Conservation (phyloP, 805 yeast genomes). For the Candida sanyiensis region DNA sequence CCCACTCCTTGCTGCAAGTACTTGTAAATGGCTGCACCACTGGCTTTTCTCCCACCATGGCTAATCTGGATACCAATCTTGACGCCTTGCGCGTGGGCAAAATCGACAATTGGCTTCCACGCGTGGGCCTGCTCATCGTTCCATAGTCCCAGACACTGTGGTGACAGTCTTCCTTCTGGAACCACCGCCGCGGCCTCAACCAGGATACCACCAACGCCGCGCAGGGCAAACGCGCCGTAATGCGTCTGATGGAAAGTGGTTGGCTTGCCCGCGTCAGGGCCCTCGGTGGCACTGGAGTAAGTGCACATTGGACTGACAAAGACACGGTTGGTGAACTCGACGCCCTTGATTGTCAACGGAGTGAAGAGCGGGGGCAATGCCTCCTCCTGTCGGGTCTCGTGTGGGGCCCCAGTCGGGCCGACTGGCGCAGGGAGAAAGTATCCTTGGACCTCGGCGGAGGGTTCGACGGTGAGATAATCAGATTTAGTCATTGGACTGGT, state of each 20-base stretch:
- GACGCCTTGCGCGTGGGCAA: slow-evolving; percentile 39
- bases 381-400: neutral
- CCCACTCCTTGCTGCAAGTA: slow-evolving; percentile 29
- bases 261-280: slow-evolving; percentile 30
- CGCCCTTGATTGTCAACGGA: slow-evolving; percentile 18
- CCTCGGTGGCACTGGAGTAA: slow-evolving; percentile 34
- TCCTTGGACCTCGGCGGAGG: slow-evolving; percentile 1
- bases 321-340: slow-evolving; percentile 40
- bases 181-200: slow-evolving; percentile 41
- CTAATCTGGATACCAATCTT: slow-evolving; percentile 48
- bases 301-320: slow-evolving; percentile 56
- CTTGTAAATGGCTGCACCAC: slow-evolving; percentile 29
- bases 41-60: slow-evolving; percentile 50
- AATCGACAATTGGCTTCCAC: slow-evolving; percentile 37
- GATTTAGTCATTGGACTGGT: slow-evolving; percentile 5
- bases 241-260: slow-evolving; percentile 45
- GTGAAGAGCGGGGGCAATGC: slow-evolving; percentile 19
- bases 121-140: slow-evolving; percentile 42
- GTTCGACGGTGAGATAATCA: slow-evolving; percentile 4
- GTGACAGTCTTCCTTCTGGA: slow-evolving; percentile 37
- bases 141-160: slow-evolving; percentile 47
- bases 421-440: slow-evolving; percentile 9
- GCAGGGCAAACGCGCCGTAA: slow-evolving; percentile 40
- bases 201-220: slow-evolving; percentile 46
- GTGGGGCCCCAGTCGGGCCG: slow-evolving; percentile 4